Conservation (phyloP, 1,284 basidiomycete genomes). For the Sutorius eximius region DNA sequence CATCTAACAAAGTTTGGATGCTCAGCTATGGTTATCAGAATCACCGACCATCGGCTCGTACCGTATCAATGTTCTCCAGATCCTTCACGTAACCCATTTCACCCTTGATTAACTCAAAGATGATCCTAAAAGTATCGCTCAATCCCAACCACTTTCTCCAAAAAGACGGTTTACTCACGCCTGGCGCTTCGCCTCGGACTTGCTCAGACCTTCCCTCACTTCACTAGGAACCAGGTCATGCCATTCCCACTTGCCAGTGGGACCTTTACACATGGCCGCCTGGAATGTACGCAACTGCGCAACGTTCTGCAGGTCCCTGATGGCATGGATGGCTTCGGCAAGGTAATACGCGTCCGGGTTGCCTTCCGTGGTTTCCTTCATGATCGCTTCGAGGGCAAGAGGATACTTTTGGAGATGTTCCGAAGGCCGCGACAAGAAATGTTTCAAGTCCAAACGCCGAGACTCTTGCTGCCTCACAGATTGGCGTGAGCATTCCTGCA, state of each 20-base stretch:
- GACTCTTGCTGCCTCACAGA: conserved; percentile 67
- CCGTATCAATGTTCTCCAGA: conserved; percentile 79
- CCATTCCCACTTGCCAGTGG: conserved; percentile 81
- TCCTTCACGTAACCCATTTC: conserved; percentile 97
- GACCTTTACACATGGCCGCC: conserved; percentile 77
- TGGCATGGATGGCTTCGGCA: conserved; percentile 70
- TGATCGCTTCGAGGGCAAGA: conserved; percentile 82
- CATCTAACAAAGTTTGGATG: conserved; percentile 47
- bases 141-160: neutral
- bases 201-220: conserved; percentile 60
- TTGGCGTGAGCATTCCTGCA: conserved; percentile 55
- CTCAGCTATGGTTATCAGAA: conserved; percentile 9
- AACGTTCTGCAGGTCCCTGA: conserved; percentile 74
- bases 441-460: conserved; percentile 81
- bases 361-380: conserved; percentile 72
- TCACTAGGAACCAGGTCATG: conserved; percentile 79
- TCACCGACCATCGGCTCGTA: conserved; percentile 9
- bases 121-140: conserved; percentile 54
- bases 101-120: conserved; percentile 94
- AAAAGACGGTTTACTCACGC: conserved; percentile 56
- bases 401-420: conserved; percentile 92
- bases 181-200: conserved; percentile 84
- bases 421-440: conserved; percentile 83
- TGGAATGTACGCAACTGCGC: conserved; percentile 86
- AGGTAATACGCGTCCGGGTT: conserved; percentile 84